Evolutionary conservation across 768 basidiomycete species (phyloP).

Genomic region (Steccherinum ochraceum): DNA sequence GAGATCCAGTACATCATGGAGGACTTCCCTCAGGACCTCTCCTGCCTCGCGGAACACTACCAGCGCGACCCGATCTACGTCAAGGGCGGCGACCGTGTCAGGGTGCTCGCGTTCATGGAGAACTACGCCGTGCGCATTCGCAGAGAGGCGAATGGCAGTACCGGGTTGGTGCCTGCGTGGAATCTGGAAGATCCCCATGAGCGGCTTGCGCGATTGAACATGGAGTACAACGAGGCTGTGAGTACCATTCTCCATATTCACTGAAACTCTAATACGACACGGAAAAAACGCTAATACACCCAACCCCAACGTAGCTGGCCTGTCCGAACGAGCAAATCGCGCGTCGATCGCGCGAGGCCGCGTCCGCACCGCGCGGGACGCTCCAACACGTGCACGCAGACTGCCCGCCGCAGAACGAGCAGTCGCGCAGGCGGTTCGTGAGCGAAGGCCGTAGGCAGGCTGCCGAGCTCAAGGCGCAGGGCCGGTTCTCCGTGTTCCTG

Average conservation of each 20-base stretch:
- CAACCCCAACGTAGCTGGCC: too few species aligned
- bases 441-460: neutral
- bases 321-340: too few species aligned
- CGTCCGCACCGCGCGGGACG: neutral
- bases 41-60: conserved; percentile 17
- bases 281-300: too few species aligned
- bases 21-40: conserved; percentile 14
- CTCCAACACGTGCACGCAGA: neutral
- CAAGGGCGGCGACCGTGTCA: conserved; percentile 15
- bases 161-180: conserved; percentile 22
- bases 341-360: too few species aligned
- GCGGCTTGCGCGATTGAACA: conserved; percentile 22
- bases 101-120: conserved; percentile 18
- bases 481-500: too few species aligned
- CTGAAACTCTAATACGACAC: too few species aligned
- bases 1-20: conserved; percentile 22
- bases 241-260: conserved; percentile 4
- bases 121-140: conserved; percentile 19
- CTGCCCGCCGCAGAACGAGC: neutral
- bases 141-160: conserved; percentile 10
- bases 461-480: too few species aligned
- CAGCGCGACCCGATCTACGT: conserved; percentile 19
- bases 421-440: neutral
- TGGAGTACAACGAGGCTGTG: conserved; percentile 23
- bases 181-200: conserved; percentile 22